phyloP scores from a whole-genome alignment of 2,329 filamentous ascomycete genomes.

The Monilinia polystroma region DNA sequence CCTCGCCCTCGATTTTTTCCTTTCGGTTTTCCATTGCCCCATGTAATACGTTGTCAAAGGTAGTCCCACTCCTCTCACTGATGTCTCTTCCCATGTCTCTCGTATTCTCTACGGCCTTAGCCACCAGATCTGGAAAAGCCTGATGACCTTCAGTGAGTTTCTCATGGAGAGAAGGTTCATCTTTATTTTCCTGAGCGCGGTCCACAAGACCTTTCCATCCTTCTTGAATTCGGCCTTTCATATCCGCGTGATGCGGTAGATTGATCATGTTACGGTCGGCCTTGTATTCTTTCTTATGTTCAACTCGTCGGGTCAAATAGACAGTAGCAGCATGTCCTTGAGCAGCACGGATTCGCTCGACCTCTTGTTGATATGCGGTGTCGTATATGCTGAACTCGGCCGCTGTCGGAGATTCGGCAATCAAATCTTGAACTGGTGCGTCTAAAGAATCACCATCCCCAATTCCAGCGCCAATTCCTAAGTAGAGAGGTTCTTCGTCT shows the following conservation, averaged over 20 bases:
- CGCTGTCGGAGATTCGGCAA: slow-evolving; percentile 81
- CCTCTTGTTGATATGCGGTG: slow-evolving; percentile 79
- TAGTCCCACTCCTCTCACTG: slow-evolving; percentile 8
- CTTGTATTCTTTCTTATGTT: slow-evolving; percentile 42
- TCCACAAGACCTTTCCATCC: slow-evolving; percentile 39
- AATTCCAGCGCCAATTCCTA: slow-evolving; percentile 73
- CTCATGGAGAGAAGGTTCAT: slow-evolving; percentile 23
- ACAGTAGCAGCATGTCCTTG: slow-evolving; percentile 53
- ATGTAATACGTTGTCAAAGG: slow-evolving; percentile 26
- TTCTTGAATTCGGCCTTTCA: slow-evolving; percentile 30
- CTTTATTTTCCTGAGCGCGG: slow-evolving; percentile 32
- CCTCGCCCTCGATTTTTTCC: slow-evolving; percentile 24
- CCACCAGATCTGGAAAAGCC: slow-evolving; percentile 34
- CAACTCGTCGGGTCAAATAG: slow-evolving; percentile 54
- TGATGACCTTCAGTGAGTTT: slow-evolving; percentile 23
- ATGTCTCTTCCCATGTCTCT: slow-evolving; percentile 16
- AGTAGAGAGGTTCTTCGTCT: slow-evolving; percentile 61
- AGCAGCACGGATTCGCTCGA: slow-evolving; percentile 64
- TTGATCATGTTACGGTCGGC: slow-evolving; percentile 37
- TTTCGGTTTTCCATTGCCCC: slow-evolving; percentile 30
- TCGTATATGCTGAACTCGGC: slow-evolving; percentile 89
- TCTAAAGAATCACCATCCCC: slow-evolving; percentile 45
- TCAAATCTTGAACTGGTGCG: slow-evolving; percentile 46
- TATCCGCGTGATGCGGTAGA: slow-evolving; percentile 29
- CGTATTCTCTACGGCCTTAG: slow-evolving; percentile 34